A percentile compares a stretch with the other conserved stretches of the same genome.
These are phyloP conservation scores for Mycena vulgaris DNA, from an alignment of 768 basidiomycete genomes.

Conservation along the genomic window DNA sequence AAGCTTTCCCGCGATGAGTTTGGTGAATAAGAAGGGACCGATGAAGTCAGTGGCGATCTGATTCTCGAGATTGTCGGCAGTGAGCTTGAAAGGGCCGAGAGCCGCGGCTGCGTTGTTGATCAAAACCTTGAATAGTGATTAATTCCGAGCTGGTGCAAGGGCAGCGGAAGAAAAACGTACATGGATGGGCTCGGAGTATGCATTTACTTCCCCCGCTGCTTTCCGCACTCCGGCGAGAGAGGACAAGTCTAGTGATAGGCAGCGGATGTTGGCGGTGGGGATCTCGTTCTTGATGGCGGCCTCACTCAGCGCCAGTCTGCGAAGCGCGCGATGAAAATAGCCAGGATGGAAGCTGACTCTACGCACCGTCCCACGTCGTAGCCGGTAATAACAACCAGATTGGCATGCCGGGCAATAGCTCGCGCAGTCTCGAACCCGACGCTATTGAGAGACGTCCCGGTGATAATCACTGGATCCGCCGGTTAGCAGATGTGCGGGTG, in stretches of 20 bases:
- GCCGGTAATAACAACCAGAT: constrained; percentile 24
- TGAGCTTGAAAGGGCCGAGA: constrained; percentile 15
- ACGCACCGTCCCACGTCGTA: constrained; percentile 24
- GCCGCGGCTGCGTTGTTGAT: constrained; percentile 6
- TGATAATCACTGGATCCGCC: constrained; percentile 3
- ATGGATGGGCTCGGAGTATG: constrained; percentile 18
- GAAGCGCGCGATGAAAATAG: too few species aligned
- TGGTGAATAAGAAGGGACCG: constrained; percentile 17
- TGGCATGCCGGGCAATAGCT: constrained; percentile 16
- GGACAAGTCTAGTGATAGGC: constrained; percentile 8
- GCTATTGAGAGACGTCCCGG: constrained; percentile 26
- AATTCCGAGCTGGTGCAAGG: neutral
- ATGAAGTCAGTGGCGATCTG: constrained; percentile 22
- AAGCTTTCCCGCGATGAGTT: neutral
- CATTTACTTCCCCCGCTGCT: too few species aligned
- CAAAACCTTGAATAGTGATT: constrained; percentile 3
- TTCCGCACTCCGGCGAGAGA: constrained; percentile 16
- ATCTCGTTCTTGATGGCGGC: constrained; percentile 15
- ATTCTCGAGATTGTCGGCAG: constrained; percentile 21
- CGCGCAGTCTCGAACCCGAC: constrained; percentile 28
- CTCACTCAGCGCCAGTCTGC: constrained; percentile 8
- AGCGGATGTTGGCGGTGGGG: constrained; percentile 10
- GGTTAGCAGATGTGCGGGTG: neutral
- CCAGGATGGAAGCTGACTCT: too few species aligned
- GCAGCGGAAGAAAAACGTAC: neutral